Evolutionary conservation across 2,329 filamentous ascomycete species (phyloP).

Genomic region (Teratosphaeria destructans): DNA sequence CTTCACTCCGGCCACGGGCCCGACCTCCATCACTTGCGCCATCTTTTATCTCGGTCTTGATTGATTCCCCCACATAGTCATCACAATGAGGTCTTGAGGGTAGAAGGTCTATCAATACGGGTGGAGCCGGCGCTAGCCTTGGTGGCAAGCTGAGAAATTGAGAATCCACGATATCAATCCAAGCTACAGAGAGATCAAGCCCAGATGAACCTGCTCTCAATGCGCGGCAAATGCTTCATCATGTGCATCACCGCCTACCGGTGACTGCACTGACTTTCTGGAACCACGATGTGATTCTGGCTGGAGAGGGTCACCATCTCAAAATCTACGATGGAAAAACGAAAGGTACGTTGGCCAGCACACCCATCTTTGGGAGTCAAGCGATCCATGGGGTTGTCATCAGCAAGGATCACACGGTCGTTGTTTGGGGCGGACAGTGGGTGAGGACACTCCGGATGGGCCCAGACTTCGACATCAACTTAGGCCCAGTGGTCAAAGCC

Average conservation of each 20-base stretch:
- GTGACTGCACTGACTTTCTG: slow-evolving; percentile 35
- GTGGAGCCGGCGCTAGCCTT: too few species aligned
- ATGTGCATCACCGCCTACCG: slow-evolving; percentile 27
- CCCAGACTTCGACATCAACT: slow-evolving; percentile 12
- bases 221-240: slow-evolving; percentile 14
- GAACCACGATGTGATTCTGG: slow-evolving; percentile 27
- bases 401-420: slow-evolving; percentile 14
- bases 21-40: not conserved
- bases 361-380: slow-evolving; percentile 53
- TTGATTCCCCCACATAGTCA: not conserved
- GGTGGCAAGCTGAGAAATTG: too few species aligned
- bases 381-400: slow-evolving; percentile 63
- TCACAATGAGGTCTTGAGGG: too few species aligned
- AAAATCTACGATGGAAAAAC: slow-evolving; percentile 26
- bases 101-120: too few species aligned
- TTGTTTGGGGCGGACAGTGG: slow-evolving; percentile 58
- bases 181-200: not conserved
- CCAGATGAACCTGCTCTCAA: not conserved
- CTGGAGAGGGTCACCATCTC: slow-evolving; percentile 35
- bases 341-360: slow-evolving; percentile 23
- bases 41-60: not conserved
- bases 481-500: slow-evolving; percentile 38
- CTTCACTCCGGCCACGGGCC: slow-evolving; percentile 13
- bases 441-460: slow-evolving; percentile 5
- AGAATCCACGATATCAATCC: too few species aligned